Evolutionary conservation across 2,329 filamentous ascomycete genomes (phyloP).

Genomic region (Curvularia lunata): DNA sequence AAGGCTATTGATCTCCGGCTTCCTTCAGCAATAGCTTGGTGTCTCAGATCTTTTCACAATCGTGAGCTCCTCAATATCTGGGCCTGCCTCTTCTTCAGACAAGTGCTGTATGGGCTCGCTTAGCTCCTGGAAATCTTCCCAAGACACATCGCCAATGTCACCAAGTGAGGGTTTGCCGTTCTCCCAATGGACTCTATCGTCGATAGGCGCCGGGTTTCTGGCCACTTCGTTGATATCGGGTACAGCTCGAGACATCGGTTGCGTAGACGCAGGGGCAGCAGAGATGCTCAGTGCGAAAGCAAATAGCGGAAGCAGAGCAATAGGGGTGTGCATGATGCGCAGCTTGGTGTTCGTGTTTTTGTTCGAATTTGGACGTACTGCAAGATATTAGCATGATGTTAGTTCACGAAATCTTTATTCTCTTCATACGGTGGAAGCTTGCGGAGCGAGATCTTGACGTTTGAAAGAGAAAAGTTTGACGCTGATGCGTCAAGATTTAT

Average conservation of each 20-base stretch:
- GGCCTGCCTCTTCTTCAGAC: conserved; percentile 5
- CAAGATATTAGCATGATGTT: not conserved
- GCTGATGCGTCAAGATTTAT: conserved; percentile 2
- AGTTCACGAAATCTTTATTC: too few relatives aligned
- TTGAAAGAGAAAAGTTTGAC: not conserved
- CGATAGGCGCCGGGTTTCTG: conserved; percentile 29
- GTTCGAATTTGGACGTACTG: not conserved
- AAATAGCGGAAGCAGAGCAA: conserved; percentile 16
- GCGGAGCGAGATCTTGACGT: not conserved
- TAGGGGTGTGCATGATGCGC: conserved; percentile 17
- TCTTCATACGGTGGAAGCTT: not conserved
- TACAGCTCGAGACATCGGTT: conserved; percentile 9
- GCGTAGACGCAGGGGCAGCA: conserved; percentile 18
- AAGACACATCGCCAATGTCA: conserved; percentile 3
- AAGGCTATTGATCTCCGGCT: not conserved
- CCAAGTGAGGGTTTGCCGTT: conserved; percentile 9
- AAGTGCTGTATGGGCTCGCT: conserved; percentile 7
- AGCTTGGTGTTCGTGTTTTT: not conserved
- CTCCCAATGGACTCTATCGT: conserved; percentile 12
- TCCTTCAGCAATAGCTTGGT: not conserved
- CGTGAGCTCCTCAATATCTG: not conserved
- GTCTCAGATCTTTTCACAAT: not conserved
- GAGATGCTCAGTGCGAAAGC: conserved; percentile 9
- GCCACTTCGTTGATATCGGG: conserved; percentile 24
- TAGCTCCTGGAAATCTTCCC: conserved; percentile 6